phyloP scores from a whole-genome alignment of 495 filamentous ascomycete genomes.

The Coniosporium apollinis region DNA sequence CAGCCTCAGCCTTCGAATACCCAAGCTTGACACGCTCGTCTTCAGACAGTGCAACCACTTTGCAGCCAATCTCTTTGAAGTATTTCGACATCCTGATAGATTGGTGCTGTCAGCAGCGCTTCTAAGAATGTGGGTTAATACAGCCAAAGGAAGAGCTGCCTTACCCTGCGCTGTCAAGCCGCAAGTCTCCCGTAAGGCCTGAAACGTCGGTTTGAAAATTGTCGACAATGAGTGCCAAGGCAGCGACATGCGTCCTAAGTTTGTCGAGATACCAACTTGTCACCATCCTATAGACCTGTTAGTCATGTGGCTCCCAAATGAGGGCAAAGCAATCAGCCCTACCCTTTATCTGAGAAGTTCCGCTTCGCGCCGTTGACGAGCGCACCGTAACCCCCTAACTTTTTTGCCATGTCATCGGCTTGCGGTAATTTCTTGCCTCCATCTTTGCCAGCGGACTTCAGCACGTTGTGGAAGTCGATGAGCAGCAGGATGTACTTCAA shows the following conservation, averaged over 20 bases:
- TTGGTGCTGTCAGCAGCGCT: too few relatives aligned
- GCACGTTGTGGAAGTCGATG: slow-evolving; percentile 40
- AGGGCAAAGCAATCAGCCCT: slow-evolving; percentile 42
- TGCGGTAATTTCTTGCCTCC: slow-evolving; percentile 26
- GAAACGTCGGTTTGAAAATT: slow-evolving; percentile 60
- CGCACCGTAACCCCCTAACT: slow-evolving; percentile 37
- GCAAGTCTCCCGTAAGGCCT: slow-evolving; percentile 63
- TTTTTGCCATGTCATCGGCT: slow-evolving; percentile 31
- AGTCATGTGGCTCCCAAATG: slow-evolving; percentile 40
- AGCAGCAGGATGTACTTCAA: slow-evolving; percentile 50
- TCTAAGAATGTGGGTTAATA: too few relatives aligned
- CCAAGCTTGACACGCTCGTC: slow-evolving; percentile 29
- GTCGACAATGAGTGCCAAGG: slow-evolving; percentile 43
- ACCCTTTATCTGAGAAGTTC: slow-evolving; percentile 48
- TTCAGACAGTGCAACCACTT: slow-evolving; percentile 31
- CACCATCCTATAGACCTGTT: slow-evolving; percentile 18
- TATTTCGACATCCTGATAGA: slow-evolving; percentile 37
- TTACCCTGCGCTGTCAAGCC: slow-evolving; percentile 47
- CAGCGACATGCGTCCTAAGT: slow-evolving; percentile 27
- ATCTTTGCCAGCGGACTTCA: slow-evolving; percentile 18
- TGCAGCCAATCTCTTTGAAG: slow-evolving; percentile 72
- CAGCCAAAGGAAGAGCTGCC: background rate
- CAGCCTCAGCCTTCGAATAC: slow-evolving; percentile 42
- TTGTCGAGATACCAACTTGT: slow-evolving; percentile 27
- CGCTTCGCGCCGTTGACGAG: slow-evolving; percentile 51